phyloP scores from a whole-genome alignment of 179 eudicot species.

The Silene vulgaris region DNA sequence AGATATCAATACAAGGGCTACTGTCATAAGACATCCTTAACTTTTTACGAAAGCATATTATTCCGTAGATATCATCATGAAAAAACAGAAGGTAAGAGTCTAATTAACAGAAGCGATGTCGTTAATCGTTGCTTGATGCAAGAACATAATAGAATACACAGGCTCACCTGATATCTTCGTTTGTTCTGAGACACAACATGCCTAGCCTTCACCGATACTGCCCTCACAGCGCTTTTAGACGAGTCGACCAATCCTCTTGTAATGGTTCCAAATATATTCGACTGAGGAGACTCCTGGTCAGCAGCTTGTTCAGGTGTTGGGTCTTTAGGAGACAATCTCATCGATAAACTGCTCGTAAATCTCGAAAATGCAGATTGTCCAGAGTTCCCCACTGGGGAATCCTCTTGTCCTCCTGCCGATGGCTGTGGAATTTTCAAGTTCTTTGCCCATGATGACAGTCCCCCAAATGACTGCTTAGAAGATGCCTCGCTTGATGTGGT shows the following conservation, averaged over 20 bases:
- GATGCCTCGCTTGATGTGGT: constrained; percentile 38
- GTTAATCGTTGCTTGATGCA: not conserved
- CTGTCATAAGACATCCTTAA: not conserved
- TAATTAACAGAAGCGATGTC: not conserved
- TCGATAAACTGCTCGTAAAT: constrained; percentile 60
- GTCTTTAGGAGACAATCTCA: constrained; percentile 69
- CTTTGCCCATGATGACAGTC: constrained; percentile 77
- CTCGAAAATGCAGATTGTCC: constrained; percentile 71
- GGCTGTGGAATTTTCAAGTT: constrained; percentile 64
- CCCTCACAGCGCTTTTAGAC: constrained; percentile 89
- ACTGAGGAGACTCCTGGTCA: constrained; percentile 52
- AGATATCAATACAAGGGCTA: not conserved
- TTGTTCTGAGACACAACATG: constrained; percentile 97
- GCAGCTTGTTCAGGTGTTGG: constrained; percentile 46
- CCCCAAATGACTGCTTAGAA: constrained; percentile 49
- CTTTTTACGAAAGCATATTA: not conserved
- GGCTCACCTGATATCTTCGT: constrained; percentile 91
- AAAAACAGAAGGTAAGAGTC: not conserved
- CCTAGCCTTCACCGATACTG: constrained; percentile 91
- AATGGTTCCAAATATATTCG: constrained; percentile 65
- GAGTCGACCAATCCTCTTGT: constrained; percentile 87
- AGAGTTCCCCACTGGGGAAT: constrained; percentile 31
- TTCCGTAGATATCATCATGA: not conserved
- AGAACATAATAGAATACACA: not conserved
- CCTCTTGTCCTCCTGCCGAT: constrained; percentile 47